Evolutionary conservation across 768 basidiomycete genomes (phyloP), one percentile per base, ranked within the genome.

Genomic region (Obba rivulosa): DNA sequence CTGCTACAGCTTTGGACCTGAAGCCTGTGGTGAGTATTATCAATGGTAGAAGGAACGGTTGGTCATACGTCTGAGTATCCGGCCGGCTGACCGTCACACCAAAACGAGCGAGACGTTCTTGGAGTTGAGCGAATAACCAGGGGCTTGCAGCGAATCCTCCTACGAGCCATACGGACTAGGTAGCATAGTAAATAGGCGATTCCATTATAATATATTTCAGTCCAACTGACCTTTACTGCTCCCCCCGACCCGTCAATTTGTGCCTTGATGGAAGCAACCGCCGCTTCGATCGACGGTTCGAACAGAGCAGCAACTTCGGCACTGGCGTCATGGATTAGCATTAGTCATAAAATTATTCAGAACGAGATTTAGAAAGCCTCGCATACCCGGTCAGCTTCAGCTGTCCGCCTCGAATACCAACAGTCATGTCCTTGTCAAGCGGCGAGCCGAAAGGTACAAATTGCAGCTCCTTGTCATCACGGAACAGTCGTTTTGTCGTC

Each of bases 81-180:
- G 86, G 87, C 46, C 87, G 68, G 62, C 80, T 87, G 50, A 90
- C 81, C 4, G 74, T 74, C 46, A 89, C 73, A 22, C 71, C 69
- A 41, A 75, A 67, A 0, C 77, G 71, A 3, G 67, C 68, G 13
- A 89, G 76, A 22, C 79, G 79, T 51, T 83, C 82, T 69, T 87
- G 83, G 16, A 89, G 71, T 62, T 90, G 86, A 22, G 72, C 62
- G 62, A 87, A 89, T 24, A 89, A 69, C 85, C 87, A 89, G 1
- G 85, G 83, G 50, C 84, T 87, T 0, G 87, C 86, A 2, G 87
- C 87, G 55, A 88, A 90, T 41, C 87, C 87, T 58, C 87, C 87
- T 9, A 90, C 87, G 20, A 90, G 69, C 71, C 87, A 90, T 4
- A 90, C 80, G n/a, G 84, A 87, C 83, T 87, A n/a, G n/a, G 24